Conservation (phyloP, 176 grass and related monocot species). For the Paspalum vaginatum region DNA sequence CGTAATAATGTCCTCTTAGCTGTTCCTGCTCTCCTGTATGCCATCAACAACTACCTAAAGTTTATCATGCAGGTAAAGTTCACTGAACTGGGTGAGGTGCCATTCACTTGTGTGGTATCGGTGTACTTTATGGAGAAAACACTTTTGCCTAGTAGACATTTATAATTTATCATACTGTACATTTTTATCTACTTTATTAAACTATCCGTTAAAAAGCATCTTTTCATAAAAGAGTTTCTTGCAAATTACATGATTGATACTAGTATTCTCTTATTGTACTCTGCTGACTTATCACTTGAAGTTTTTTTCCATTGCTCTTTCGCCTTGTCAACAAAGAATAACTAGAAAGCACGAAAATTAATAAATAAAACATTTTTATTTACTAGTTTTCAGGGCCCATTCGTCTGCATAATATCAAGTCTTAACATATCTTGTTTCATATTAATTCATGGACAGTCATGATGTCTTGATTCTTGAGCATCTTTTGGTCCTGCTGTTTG, state of each 20-base stretch:
- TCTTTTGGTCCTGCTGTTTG: constrained; percentile 19
- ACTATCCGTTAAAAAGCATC: neutral
- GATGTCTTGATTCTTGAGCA: neutral
- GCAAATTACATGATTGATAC: neutral
- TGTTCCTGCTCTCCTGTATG: constrained; percentile 94
- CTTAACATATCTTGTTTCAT: constrained; percentile 24
- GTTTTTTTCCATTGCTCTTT: neutral
- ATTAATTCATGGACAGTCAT: constrained; percentile 15
- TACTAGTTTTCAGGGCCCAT: neutral
- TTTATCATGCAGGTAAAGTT: constrained; percentile 98
- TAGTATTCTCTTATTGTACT: neutral
- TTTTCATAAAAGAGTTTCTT: neutral
- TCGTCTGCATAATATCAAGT: neutral
- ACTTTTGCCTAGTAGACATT: constrained; percentile 10
- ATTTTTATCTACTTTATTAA: neutral
- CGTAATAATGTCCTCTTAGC: constrained; percentile 93
- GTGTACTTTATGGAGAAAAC: constrained; percentile 4
- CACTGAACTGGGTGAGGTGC: constrained; percentile 29
- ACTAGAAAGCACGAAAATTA: neutral
- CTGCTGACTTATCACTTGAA: neutral
- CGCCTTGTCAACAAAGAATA: neutral
- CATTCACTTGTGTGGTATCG: neutral
- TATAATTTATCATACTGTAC: neutral
- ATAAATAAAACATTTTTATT: constrained; percentile 6
- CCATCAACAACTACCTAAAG: constrained; percentile 99